Conservation (phyloP, 1,284 basidiomycete species). For the Gastroboletus turbinatus region DNA sequence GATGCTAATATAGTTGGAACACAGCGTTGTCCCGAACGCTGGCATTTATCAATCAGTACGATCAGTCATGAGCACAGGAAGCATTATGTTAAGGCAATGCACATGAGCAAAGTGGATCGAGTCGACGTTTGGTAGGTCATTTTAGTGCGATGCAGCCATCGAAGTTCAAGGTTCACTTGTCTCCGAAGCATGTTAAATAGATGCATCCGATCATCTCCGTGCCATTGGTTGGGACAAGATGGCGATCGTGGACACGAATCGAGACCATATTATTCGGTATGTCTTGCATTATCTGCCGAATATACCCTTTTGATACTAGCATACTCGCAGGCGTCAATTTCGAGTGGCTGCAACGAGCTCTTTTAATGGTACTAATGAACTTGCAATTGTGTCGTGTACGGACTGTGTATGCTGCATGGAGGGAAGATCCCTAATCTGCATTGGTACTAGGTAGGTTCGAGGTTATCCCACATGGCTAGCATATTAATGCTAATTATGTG, state of each 20-base stretch:
- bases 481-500: background rate
- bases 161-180: background rate
- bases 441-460: background rate
- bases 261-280: conserved; percentile 5
- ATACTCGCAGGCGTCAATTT: background rate
- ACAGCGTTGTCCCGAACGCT: background rate
- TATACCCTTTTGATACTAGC: background rate
- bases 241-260: background rate
- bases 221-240: background rate
- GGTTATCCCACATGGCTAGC: background rate
- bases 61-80: background rate
- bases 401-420: background rate
- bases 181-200: background rate
- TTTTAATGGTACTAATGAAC: background rate
- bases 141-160: background rate
- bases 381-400: conserved; percentile 1
- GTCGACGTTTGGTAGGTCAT: background rate
- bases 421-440: background rate
- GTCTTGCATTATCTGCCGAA: background rate
- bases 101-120: background rate
- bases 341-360: background rate
- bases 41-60: background rate
- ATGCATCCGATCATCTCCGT: background rate
- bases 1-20: background rate
- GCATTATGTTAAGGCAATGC: background rate